A percentile compares a stretch with the other conserved stretches of the same genome.
These are phyloP conservation scores for Rhytidiadelphus loreus DNA, from an alignment of 225 moss, liverwort and hornwort genomes.

Conservation along the genomic window DNA sequence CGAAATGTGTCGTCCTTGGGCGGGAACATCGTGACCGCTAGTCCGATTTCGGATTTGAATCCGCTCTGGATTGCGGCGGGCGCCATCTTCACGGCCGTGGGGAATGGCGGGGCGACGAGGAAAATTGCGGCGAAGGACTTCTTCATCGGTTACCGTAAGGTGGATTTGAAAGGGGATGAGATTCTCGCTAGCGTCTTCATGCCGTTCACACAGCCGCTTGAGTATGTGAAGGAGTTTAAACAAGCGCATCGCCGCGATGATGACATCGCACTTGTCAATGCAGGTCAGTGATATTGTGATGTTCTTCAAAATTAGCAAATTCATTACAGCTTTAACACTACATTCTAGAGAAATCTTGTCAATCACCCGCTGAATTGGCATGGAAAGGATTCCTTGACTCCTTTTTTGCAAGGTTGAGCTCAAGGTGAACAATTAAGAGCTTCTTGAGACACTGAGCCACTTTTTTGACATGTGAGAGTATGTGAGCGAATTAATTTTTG, in stretches of 20 bases:
- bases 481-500: background rate
- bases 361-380: background rate
- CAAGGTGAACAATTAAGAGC: background rate
- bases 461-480: background rate
- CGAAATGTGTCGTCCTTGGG: slow-evolving; percentile 87
- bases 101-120: slow-evolving; percentile 29
- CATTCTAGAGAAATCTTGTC: background rate
- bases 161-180: slow-evolving; percentile 52
- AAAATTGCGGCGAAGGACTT: slow-evolving; percentile 59
- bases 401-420: background rate
- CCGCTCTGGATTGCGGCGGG: slow-evolving; percentile 83
- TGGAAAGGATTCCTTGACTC: background rate
- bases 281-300: slow-evolving; percentile 8
- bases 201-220: slow-evolving; percentile 59
- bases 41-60: slow-evolving; percentile 94
- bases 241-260: slow-evolving; percentile 97
- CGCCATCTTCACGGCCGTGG: slow-evolving; percentile 47
- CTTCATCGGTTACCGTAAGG: slow-evolving; percentile 76
- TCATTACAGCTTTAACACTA: background rate
- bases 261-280: slow-evolving; percentile 97
- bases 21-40: slow-evolving; percentile 92
- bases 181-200: slow-evolving; percentile 56
- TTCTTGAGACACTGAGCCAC: background rate
- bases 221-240: slow-evolving; percentile 90
- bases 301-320: background rate